A percentile compares a stretch with the other conserved stretches of the same genome.
Conservation (phyloP, 305 asterid genomes). For the Ruellia speciosa region DNA sequence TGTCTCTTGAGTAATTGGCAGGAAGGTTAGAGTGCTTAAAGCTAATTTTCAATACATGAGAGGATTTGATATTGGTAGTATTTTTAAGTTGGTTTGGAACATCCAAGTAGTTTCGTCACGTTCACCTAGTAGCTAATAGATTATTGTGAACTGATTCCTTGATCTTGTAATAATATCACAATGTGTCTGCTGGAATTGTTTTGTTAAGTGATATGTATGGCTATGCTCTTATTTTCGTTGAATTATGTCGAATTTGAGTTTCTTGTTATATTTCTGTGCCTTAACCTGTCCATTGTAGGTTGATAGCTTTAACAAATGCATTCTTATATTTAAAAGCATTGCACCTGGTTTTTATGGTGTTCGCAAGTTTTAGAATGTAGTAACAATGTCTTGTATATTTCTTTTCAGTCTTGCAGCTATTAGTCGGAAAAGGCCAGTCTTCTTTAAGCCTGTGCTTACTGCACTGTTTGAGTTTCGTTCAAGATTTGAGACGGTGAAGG, state of each 20-base stretch:
- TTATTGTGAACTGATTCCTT: no score
- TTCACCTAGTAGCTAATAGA: slow-evolving; percentile 4
- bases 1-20: neutral
- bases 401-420: slow-evolving; percentile 80
- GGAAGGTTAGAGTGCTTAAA: slow-evolving; percentile 1
- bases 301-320: slow-evolving; percentile 5
- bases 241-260: slow-evolving; percentile 11
- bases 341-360: slow-evolving; percentile 12
- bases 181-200: slow-evolving; percentile 11
- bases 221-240: slow-evolving; percentile 5
- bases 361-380: slow-evolving; percentile 16
- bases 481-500: slow-evolving; percentile 48
- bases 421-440: slow-evolving; percentile 71
- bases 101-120: neutral
- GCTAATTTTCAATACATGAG: neutral
- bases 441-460: slow-evolving; percentile 53
- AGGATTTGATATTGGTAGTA: neutral
- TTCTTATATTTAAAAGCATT: slow-evolving; percentile 10
- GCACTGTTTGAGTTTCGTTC: slow-evolving; percentile 70
- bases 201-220: slow-evolving; percentile 12
- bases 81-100: neutral
- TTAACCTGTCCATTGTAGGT: neutral
- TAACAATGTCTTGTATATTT: slow-evolving; percentile 21
- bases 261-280: slow-evolving; percentile 1
- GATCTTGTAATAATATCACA: slow-evolving; percentile 2